Conservation (phyloP, 2,329 filamentous ascomycete genomes). For the Paraconiothyrium brasiliense region DNA sequence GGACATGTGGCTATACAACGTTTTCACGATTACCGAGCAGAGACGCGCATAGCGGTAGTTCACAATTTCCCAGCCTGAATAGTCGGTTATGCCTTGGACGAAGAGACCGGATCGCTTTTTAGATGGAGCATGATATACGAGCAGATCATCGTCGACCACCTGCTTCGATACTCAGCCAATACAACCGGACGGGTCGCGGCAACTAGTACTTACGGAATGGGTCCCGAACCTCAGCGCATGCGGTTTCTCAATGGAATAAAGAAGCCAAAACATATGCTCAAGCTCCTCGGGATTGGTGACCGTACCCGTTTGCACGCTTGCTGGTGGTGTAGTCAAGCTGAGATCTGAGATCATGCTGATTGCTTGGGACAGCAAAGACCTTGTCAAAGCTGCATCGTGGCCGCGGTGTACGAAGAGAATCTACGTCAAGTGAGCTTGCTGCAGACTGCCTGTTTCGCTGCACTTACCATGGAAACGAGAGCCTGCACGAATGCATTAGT, state of each 20-base stretch:
- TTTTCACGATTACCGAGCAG: conserved; percentile 1
- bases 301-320: background rate
- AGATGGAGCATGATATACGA: background rate
- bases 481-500: background rate
- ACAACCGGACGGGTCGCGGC: background rate
- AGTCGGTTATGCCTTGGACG: background rate
- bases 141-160: conserved; percentile 1
- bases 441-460: background rate
- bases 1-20: conserved; percentile 1
- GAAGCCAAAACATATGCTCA: conserved; percentile 2
- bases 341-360: conserved; percentile 6
- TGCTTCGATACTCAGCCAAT: background rate
- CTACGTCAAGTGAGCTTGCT: background rate
- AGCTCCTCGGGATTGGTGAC: background rate
- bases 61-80: conserved; percentile 2
- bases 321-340: background rate
- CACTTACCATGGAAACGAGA: conserved; percentile 7
- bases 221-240: background rate
- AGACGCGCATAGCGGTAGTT: conserved; percentile 1
- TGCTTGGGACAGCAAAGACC: background rate
- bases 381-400: background rate
- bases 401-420: conserved; percentile 4
- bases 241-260: conserved; percentile 1
- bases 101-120: conserved; percentile 3
- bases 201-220: conserved; percentile 2